Percentiles rank a stretch among this genome's conserved stretches.
Conservation (phyloP, 495 filamentous ascomycete genomes). For the Paragyromitra xinjiangensis region DNA sequence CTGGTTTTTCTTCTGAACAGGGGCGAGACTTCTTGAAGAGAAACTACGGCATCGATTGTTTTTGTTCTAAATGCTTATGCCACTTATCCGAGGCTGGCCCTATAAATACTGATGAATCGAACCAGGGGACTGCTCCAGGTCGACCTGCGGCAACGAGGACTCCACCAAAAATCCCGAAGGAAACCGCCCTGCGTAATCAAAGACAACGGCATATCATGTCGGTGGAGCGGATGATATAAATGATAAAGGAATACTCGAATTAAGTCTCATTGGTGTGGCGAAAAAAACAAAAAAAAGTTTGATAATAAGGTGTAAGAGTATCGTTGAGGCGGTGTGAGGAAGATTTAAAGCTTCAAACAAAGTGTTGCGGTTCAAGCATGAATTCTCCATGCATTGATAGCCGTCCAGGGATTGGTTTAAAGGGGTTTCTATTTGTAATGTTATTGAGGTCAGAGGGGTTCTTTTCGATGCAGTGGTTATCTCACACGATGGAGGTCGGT, state of each 20-base stretch:
- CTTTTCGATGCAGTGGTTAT: background rate
- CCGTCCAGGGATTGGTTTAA: background rate
- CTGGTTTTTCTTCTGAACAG: background rate
- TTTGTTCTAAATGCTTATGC: background rate
- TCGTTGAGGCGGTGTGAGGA: background rate
- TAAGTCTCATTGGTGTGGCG: background rate
- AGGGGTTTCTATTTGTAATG: background rate
- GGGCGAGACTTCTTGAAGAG: background rate
- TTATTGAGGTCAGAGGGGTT: background rate
- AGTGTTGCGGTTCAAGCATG: background rate
- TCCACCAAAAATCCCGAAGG: background rate
- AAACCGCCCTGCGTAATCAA: background rate
- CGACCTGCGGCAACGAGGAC: background rate
- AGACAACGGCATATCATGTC: background rate
- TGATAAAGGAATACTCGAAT: background rate
- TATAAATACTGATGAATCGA: background rate
- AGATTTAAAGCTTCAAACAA: background rate
- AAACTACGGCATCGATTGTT: constrained; percentile 17
- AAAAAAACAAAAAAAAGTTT: background rate
- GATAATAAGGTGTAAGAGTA: background rate
- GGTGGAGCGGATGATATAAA: background rate
- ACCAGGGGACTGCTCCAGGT: background rate
- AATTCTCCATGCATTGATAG: background rate
- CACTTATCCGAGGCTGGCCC: background rate
- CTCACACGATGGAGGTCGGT: background rate